Conservation (phyloP, 2,329 filamentous ascomycete genomes). For the Stachybotrys elegans region DNA sequence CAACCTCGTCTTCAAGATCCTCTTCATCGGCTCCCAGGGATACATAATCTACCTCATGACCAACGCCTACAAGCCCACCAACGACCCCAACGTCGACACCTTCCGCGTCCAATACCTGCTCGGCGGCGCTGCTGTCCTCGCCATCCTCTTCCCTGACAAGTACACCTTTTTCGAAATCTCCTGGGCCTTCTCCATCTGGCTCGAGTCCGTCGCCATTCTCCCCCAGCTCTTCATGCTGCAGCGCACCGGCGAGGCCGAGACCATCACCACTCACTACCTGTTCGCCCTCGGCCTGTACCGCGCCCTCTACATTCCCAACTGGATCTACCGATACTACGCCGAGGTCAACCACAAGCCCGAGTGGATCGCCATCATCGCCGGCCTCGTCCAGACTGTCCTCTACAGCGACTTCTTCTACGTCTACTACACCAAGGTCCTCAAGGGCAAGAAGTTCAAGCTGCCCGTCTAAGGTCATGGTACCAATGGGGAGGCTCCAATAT, state of each 20-base stretch:
- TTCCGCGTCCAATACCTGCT: constrained; percentile 96
- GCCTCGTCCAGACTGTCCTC: constrained; percentile 86
- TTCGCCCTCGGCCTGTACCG: constrained; percentile 90
- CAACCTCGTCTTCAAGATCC: constrained; percentile 92
- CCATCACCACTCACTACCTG: constrained; percentile 98
- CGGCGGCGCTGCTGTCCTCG: constrained; percentile 72
- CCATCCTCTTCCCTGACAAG: constrained; percentile 76
- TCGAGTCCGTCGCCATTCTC: constrained; percentile 93
- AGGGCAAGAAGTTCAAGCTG: constrained; percentile 83
- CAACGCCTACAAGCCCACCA: constrained; percentile 93
- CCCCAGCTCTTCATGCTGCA: constrained; percentile 98
- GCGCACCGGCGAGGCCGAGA: constrained; percentile 94
- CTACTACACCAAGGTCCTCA: constrained; percentile 94
- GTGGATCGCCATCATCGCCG: constrained; percentile 82
- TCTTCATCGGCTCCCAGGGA: constrained; percentile 84
- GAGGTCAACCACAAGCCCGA: constrained; percentile 71
- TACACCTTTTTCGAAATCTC: constrained; percentile 82
- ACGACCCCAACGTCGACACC: constrained; percentile 94
- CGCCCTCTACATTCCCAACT: constrained; percentile 96
- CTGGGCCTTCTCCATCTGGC: constrained; percentile 98
- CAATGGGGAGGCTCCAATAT: too few relatives aligned
- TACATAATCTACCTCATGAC: constrained; percentile 99
- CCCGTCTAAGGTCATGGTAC: constrained; percentile 75
- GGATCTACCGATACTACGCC: constrained; percentile 84
- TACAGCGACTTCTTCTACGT: constrained; percentile 99